Conservation (phyloP, 257 asterid genomes). For the Thymus quinquecostatus region DNA sequence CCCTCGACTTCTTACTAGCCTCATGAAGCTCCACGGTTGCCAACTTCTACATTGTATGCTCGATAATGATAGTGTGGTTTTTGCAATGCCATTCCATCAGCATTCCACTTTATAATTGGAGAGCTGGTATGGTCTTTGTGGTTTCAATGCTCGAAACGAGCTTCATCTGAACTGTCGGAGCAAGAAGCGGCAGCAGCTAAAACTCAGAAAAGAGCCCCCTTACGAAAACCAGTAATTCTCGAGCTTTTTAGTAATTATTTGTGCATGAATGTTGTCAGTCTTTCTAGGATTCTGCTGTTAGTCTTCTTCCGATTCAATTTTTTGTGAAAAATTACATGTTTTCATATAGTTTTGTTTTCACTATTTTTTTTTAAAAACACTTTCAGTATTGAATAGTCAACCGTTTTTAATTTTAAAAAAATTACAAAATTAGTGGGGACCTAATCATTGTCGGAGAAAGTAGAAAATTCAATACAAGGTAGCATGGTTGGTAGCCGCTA, state of each 20-base stretch:
- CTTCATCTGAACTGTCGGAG: neutral
- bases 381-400: constrained; percentile 1
- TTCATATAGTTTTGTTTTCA: neutral
- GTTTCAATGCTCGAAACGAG: neutral
- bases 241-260: neutral
- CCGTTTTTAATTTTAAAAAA: too few relatives aligned
- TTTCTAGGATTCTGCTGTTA: neutral
- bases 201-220: neutral
- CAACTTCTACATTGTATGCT: neutral
- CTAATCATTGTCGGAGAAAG: too few relatives aligned
- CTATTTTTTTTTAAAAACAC: neutral
- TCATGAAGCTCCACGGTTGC: constrained; percentile 4
- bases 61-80: neutral
- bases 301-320: neutral
- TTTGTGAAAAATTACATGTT: constrained; percentile 16
- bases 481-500: too few relatives aligned
- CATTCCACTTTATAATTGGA: constrained; percentile 7
- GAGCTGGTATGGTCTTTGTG: constrained; percentile 5
- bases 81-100: neutral
- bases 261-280: neutral
- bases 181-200: constrained; percentile 15
- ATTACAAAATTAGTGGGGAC: too few relatives aligned
- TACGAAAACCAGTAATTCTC: neutral
- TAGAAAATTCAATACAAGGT: too few relatives aligned
- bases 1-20: constrained; percentile 4